Evolutionary conservation across 2,329 filamentous ascomycete genomes (phyloP), one percentile per base, ranked within the genome.

Genomic region (Dothideomycetes sp.): DNA sequence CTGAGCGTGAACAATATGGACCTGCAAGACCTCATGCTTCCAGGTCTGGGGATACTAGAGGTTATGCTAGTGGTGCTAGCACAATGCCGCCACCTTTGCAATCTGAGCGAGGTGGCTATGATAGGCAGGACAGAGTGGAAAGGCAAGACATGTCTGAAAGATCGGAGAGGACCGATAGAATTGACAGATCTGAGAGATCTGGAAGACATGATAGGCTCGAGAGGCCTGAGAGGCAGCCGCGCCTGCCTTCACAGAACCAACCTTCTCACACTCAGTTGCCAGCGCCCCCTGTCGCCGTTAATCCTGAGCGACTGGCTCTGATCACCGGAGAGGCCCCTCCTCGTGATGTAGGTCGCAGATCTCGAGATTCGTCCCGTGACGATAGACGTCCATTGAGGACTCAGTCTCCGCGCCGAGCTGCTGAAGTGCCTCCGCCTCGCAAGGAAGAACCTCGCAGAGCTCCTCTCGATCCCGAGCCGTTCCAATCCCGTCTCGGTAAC

Each of bases 281-380:
- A 4, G 11, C 9, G 22, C 17, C 25, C n/a, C 27, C 28, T n/a
- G 32, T 45, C 36, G 36, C 38, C 17, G 57, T 68, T 28, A 67
- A 68, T 40, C 64, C 65, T 9, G 64, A 60, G 13, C 63, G 66
- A 15, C 57, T 63, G 44, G 62, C 64, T 11, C 45, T 66, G 24
- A 64, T 69, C 29, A 57, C 61, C 20, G 52, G 45, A 5, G 56
- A 60, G 12, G 45, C 53, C 11, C 34, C 39, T 18, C 40, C 30
- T n/a, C 50, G 55, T 40, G 9, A 16, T 9, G 28, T 25, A 6
- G 39, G 32, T 16, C 25, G 39, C 20, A 31, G 44, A 24, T 34
- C 42, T 2, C 28, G 42, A 24, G 49, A 52, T 19, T 38, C 37
- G 10, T 37, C 46, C 2, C 42, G 43, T 34, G 49, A 50, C 13